Evolutionary conservation across 164 flowering plant species (phyloP).

Genomic region (Akebia trifoliata): DNA sequence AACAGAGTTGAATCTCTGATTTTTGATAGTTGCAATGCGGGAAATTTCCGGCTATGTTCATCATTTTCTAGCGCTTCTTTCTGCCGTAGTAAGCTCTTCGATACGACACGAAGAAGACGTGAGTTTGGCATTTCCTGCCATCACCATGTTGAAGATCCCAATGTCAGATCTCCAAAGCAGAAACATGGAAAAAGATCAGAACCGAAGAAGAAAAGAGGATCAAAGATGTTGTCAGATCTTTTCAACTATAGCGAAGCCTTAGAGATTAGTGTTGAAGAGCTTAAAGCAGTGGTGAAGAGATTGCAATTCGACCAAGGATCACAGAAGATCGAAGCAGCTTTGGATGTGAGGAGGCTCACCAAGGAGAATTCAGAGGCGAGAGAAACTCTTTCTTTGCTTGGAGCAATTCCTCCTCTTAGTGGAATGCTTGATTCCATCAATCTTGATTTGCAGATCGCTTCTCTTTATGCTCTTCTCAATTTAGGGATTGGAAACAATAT

Average conservation of each 20-base stretch:
- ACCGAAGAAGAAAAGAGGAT: conserved; percentile 22
- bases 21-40: conserved; percentile 27
- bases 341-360: conserved; percentile 54
- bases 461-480: conserved; percentile 85
- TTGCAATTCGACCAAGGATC: conserved; percentile 30
- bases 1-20: conserved; percentile 50
- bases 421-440: conserved; percentile 57
- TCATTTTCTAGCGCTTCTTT: conserved; percentile 32
- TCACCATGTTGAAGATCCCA: conserved; percentile 10
- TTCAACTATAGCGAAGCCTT: conserved; percentile 35
- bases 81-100: conserved; percentile 28
- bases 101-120: conserved; percentile 27
- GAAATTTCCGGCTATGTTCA: conserved; percentile 21
- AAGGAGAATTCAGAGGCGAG: conserved; percentile 68
- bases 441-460: conserved; percentile 39
- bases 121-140: conserved; percentile 29
- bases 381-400: conserved; percentile 70
- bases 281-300: conserved; percentile 41
- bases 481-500: conserved; percentile 72
- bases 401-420: conserved; percentile 81
- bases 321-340: conserved; percentile 30
- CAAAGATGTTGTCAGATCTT: conserved; percentile 68
- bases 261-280: conserved; percentile 39
- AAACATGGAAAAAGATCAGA: background rate
- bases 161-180: background rate